Evolutionary conservation across 371 early-diverging fungal genomes (phyloP), one percentile per base, ranked within the genome.

Genomic region (Nematocida parisii): DNA sequence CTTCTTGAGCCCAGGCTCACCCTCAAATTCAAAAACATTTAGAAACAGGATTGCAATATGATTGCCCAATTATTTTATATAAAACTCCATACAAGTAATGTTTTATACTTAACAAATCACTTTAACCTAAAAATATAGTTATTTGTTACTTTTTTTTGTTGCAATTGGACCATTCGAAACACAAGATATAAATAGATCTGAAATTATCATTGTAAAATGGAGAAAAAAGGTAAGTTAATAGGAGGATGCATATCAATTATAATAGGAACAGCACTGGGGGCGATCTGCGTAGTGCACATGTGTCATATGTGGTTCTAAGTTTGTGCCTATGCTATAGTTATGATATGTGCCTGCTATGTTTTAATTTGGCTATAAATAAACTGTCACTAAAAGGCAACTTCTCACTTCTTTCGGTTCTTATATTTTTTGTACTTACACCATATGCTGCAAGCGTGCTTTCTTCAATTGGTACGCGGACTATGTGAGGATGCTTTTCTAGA

Each of bases 331-430:
- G 7, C 42, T 40, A 64, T 33, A 33, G 33, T 33, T 50, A 13
- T 50, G 52, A 13, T 64, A 5, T 2, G 6, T 64, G 64, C 64
- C 42, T 64, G 64, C 44, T 22, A 42, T 64, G 42, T 64, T 64
- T 64, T 64, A 64, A 64, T 64, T 64, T 64, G 13, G 64, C 64
- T 64, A 64, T 64, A 42, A 64, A 64, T 64, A 64, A 64, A 64
- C 64, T 64, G 22, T 64, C 64, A 42, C 64, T 27, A 42, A 42
- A 45, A 15, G 39, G 44, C 7, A 64, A 42, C 64, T 33, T 44
- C 11, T 40, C 18, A 11, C 7, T 64, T 39, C 42, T 22, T 64
- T 39, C 5, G 11, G 24, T 60, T 44, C 22, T 44, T 64, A 39
- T 44, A 5, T 64, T 64, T 42, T 64, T 39, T 45, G 64, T 64